Conservation (phyloP, 1,284 basidiomycete species). For the Hymenochaete sp. region DNA sequence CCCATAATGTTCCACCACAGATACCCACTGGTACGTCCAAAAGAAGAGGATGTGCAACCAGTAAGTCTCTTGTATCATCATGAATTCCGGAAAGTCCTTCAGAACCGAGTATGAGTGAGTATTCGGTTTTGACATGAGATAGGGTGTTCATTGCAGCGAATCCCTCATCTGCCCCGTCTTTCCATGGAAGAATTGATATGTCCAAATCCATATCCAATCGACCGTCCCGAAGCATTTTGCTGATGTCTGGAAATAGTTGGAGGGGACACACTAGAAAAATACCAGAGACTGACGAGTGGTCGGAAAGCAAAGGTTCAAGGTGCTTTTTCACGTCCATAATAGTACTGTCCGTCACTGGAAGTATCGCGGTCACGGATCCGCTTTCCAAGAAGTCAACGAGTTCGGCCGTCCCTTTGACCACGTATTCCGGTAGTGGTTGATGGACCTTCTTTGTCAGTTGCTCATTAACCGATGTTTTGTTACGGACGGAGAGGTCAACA, state of each 20-base stretch:
- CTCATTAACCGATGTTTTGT: too few species aligned
- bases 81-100: slow-evolving; percentile 12
- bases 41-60: slow-evolving; percentile 14
- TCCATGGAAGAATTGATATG: slow-evolving; percentile 9
- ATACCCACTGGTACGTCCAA: slow-evolving; percentile 12
- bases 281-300: slow-evolving; percentile 13
- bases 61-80: slow-evolving; percentile 4
- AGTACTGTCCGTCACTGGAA: slow-evolving; percentile 5
- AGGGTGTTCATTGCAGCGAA: slow-evolving; percentile 19
- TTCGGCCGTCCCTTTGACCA: neutral
- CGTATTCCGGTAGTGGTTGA: too few species aligned
- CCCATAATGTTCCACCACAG: slow-evolving; percentile 7
- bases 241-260: neutral
- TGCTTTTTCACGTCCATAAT: slow-evolving; percentile 2
- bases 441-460: too few species aligned
- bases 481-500: too few species aligned
- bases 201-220: slow-evolving; percentile 8
- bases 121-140: slow-evolving; percentile 10
- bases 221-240: slow-evolving; percentile 2
- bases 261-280: slow-evolving; percentile 9
- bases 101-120: slow-evolving; percentile 10
- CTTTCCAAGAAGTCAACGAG: slow-evolving; percentile 14
- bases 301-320: slow-evolving; percentile 9
- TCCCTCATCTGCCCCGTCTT: slow-evolving; percentile 10
- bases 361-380: slow-evolving; percentile 12